Evolutionary conservation across 345 rosid species (phyloP).

Genomic region (Syzygium oleosum): DNA sequence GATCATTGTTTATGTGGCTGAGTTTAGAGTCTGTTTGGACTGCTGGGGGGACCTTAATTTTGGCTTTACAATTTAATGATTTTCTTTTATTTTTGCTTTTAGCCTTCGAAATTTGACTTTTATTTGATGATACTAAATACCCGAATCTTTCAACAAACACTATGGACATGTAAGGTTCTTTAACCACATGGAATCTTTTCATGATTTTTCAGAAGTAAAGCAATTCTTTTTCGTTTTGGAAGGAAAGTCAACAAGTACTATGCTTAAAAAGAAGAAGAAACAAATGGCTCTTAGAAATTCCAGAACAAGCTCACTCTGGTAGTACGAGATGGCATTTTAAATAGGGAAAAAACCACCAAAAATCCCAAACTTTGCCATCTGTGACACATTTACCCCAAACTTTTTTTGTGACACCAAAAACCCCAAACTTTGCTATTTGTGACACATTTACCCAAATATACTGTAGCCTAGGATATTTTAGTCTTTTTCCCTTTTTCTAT

Average conservation of each 20-base stretch:
- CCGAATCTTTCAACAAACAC: neutral
- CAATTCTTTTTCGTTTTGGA: neutral
- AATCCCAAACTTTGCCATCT: no score
- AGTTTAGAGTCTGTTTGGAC: neutral
- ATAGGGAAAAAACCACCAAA: no score
- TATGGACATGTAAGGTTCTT: neutral
- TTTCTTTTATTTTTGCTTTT: neutral
- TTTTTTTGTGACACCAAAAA: no score
- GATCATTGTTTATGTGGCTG: neutral
- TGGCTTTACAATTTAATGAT: neutral
- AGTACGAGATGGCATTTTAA: neutral
- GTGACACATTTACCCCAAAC: no score
- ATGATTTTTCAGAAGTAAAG: neutral
- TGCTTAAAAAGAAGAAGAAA: neutral
- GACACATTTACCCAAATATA: no score
- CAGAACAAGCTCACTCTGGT: neutral
- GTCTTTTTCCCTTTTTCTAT: no score
- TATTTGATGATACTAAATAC: neutral
- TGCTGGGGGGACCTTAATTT: neutral
- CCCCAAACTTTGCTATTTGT: no score
- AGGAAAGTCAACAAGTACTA: neutral
- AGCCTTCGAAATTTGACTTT: neutral
- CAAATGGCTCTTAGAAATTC: neutral
- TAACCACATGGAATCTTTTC: neutral
- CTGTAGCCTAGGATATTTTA: no score